phyloP scores from a whole-genome alignment of 2,329 filamentous ascomycete species.

The Diaporthe australafricana region DNA sequence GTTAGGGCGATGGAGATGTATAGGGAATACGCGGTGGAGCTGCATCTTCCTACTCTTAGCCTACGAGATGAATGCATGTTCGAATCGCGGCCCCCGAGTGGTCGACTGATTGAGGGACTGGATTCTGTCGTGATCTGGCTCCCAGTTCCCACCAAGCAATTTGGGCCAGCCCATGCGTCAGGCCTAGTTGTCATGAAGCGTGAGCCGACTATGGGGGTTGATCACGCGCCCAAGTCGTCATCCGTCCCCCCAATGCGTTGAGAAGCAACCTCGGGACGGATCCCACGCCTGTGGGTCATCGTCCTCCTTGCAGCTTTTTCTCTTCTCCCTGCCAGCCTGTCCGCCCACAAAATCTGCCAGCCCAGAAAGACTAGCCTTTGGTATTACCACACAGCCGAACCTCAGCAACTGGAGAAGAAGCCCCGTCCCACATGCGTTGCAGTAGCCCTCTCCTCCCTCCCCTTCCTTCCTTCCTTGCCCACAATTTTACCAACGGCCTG shows the following conservation, averaged over 20 bases:
- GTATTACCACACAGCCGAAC: background rate
- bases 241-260: background rate
- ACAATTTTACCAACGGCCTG: slow-evolving; percentile 12
- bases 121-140: background rate
- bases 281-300: slow-evolving; percentile 7
- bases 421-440: background rate
- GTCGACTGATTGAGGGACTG: background rate
- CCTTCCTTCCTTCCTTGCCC: background rate
- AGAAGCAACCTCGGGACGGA: slow-evolving; percentile 19
- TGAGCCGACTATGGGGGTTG: slow-evolving; percentile 2
- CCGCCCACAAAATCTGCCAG: slow-evolving; percentile 24
- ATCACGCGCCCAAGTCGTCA: slow-evolving; percentile 10
- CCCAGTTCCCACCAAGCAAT: background rate
- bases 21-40: background rate
- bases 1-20: background rate
- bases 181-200: background rate
- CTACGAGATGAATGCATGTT: slow-evolving; percentile 19
- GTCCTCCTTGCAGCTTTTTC: background rate
- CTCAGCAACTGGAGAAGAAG: background rate
- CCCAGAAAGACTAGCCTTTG: background rate
- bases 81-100: background rate
- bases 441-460: no score
- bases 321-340: background rate
- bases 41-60: background rate
- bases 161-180: background rate